These are phyloP conservation scores for Aspergillus carlsbadensis DNA, from an alignment of 495 filamentous ascomycete species.

Conservation along the genomic window DNA sequence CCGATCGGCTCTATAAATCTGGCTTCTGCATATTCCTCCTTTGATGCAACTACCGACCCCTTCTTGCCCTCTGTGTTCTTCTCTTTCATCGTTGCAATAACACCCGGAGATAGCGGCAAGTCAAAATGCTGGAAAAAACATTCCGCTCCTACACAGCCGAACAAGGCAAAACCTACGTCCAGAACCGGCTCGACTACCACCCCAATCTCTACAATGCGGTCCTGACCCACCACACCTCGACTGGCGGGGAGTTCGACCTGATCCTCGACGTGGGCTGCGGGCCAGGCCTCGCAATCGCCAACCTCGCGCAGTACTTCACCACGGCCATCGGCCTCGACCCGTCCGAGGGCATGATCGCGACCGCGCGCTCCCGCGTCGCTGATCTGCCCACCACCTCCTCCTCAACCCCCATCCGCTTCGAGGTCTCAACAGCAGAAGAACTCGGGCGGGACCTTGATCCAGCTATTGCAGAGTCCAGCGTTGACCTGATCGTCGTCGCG, in stretches of 20 bases:
- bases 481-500: slow-evolving; percentile 53
- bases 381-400: slow-evolving; percentile 15
- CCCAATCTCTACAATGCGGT: slow-evolving; percentile 46
- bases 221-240: slow-evolving; percentile 46
- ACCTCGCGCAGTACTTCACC: slow-evolving; percentile 41
- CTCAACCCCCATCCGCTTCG: slow-evolving; percentile 37
- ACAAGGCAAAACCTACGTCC: slow-evolving; percentile 47
- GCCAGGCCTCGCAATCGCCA: slow-evolving; percentile 44
- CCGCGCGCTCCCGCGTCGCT: slow-evolving; percentile 26
- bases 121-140: slow-evolving; percentile 25
- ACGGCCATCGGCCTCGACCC: slow-evolving; percentile 53
- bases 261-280: slow-evolving; percentile 59
- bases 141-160: slow-evolving; percentile 45
- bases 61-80: too few species aligned
- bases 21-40: too few species aligned
- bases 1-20: too few species aligned
- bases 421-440: slow-evolving; percentile 46
- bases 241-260: slow-evolving; percentile 43
- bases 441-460: slow-evolving; percentile 22
- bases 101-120: background rate
- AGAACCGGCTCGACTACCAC: slow-evolving; percentile 40
- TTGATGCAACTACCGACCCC: too few species aligned
- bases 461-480: slow-evolving; percentile 24
- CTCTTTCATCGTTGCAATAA: too few species aligned
- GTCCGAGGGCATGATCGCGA: slow-evolving; percentile 52